Conservation (phyloP, 2,329 filamentous ascomycete genomes). For the Colletotrichum somersetense region DNA sequence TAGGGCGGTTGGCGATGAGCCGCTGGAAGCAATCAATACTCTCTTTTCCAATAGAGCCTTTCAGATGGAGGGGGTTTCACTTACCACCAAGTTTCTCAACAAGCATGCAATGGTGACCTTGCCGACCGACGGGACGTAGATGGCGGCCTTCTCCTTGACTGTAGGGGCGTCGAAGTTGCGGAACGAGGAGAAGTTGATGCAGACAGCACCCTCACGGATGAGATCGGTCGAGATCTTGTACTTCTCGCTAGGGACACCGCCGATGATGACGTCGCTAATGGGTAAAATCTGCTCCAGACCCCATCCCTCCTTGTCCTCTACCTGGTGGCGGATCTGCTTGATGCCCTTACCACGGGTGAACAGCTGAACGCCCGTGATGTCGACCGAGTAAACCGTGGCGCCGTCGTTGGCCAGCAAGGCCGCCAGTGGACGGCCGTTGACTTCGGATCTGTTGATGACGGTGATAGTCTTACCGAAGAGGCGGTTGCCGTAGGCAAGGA, state of each 20-base stretch:
- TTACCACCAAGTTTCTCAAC: slow-evolving; percentile 87
- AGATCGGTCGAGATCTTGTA: slow-evolving; percentile 91
- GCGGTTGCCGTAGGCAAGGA: slow-evolving; percentile 91
- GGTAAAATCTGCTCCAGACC: slow-evolving; percentile 84
- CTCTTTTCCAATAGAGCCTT: background rate
- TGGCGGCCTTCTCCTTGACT: slow-evolving; percentile 94
- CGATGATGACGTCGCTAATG: slow-evolving; percentile 93
- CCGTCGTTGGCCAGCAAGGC: slow-evolving; percentile 96
- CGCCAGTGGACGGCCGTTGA: slow-evolving; percentile 92
- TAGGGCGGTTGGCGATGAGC: slow-evolving; percentile 63
- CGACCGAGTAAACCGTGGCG: slow-evolving; percentile 93
- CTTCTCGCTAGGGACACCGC: slow-evolving; percentile 86
- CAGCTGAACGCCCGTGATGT: slow-evolving; percentile 90
- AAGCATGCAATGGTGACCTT: slow-evolving; percentile 97
- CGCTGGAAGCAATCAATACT: slow-evolving; percentile 52
- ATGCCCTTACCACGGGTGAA: slow-evolving; percentile 93
- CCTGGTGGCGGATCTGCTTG: slow-evolving; percentile 86
- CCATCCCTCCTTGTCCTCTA: slow-evolving; percentile 85
- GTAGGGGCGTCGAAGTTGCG: slow-evolving; percentile 90
- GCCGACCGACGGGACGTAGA: slow-evolving; percentile 96
- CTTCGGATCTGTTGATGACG: slow-evolving; percentile 95
- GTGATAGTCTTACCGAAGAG: slow-evolving; percentile 95
- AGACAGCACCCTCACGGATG: slow-evolving; percentile 91
- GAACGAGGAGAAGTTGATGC: slow-evolving; percentile 97
- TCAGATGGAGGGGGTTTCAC: slow-evolving; percentile 50